phyloP scores from a whole-genome alignment of 768 basidiomycete genomes.

The Cubamyces lactineus region DNA sequence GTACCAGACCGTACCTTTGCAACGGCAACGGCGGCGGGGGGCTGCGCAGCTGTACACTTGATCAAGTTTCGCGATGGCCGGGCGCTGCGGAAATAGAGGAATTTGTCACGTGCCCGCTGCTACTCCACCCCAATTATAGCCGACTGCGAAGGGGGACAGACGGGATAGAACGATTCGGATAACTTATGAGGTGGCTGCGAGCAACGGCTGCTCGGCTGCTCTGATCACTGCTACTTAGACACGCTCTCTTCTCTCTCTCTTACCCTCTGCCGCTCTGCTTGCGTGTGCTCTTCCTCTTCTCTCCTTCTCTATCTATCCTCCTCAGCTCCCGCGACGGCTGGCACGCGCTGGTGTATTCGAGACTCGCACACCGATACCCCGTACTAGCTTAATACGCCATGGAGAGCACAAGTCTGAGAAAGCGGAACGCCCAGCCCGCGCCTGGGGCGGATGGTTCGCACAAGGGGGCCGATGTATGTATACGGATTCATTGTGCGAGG shows the following conservation, averaged over 20 bases:
- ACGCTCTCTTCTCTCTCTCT: neutral
- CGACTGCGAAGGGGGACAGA: neutral
- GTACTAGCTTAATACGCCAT: neutral
- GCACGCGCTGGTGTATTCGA: constrained; percentile 7
- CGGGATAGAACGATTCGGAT: neutral
- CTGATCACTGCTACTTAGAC: neutral
- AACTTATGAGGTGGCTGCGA: constrained; percentile 6
- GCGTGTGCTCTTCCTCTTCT: neutral
- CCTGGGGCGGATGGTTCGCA: neutral
- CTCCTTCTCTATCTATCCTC: neutral
- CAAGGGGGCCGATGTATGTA: constrained; percentile 5
- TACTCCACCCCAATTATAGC: constrained; percentile 1
- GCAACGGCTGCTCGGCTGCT: constrained; percentile 1
- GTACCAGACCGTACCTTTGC: no score
- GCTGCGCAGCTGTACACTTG: neutral
- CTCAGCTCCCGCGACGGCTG: constrained; percentile 10
- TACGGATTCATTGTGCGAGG: neutral
- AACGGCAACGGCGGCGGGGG: neutral
- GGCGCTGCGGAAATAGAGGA: neutral
- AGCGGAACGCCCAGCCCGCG: constrained; percentile 2
- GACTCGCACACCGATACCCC: neutral
- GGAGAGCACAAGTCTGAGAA: constrained; percentile 9
- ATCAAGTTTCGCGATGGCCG: constrained; percentile 4
- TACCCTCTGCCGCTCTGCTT: neutral
- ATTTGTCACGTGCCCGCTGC: neutral